Conservation (phyloP, 768 basidiomycete species). For the Termitomyces sp. region DNA sequence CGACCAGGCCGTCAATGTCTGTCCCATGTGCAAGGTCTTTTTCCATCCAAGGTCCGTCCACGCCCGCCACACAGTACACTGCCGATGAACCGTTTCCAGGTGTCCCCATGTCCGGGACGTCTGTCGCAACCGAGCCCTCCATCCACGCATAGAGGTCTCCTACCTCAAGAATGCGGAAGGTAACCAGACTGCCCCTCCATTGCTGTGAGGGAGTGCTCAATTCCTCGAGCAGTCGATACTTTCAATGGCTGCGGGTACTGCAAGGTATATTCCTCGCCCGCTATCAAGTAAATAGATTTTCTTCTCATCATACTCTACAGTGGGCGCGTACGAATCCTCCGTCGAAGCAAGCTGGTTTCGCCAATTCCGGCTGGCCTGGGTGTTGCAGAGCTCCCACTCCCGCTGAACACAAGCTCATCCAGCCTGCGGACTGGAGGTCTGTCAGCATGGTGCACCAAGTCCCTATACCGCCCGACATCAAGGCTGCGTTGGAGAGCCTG, state of each 20-base stretch:
- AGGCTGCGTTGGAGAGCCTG: conserved; percentile 56
- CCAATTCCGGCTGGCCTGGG: conserved; percentile 82
- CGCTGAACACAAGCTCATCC: conserved; percentile 57
- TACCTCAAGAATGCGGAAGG: conserved; percentile 88
- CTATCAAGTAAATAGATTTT: conserved; percentile 10
- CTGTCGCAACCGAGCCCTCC: conserved; percentile 67
- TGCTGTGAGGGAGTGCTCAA: conserved; percentile 10
- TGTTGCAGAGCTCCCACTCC: conserved; percentile 74
- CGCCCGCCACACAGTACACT: conserved; percentile 6
- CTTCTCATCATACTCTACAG: conserved; percentile 32
- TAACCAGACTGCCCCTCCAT: conserved; percentile 26
- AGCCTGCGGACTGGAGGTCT: conserved; percentile 73
- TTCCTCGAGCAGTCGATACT: conserved; percentile 48
- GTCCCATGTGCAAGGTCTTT: conserved; percentile 86
- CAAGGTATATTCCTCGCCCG: conserved; percentile 51
- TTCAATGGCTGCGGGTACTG: conserved; percentile 89
- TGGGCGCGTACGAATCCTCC: conserved; percentile 64
- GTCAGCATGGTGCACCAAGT: conserved; percentile 72
- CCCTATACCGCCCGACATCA: conserved; percentile 68
- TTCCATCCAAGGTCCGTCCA: conserved; percentile 49
- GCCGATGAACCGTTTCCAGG: conserved; percentile 32
- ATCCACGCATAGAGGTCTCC: conserved; percentile 74
- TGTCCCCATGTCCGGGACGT: conserved; percentile 74
- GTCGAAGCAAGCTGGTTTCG: conserved; percentile 47
- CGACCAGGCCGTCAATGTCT: conserved; percentile 60